Base-by-base conservation (phyloP, 805 yeast species). In the Nakazawaea molendinolei region DNA sequence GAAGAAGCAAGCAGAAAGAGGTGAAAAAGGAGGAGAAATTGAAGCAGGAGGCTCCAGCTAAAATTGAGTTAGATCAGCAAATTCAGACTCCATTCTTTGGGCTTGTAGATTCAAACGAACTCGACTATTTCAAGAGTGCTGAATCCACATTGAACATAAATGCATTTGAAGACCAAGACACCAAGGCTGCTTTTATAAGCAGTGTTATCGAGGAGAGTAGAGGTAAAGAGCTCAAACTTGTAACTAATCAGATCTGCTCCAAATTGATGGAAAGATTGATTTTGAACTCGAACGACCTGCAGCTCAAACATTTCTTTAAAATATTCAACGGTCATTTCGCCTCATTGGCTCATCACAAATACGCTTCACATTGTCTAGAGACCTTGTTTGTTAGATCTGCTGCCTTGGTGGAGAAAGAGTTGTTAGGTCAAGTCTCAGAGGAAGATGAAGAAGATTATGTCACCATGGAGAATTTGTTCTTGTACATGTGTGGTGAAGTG, bases 241-340 rank as follows among this genome's bases (percentile, higher is more conserved):
- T 84, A 4, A 90, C 96, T 3, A 89, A 90, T 52, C 97, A 89
- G 52, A 86, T 90, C 39, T 87, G 97, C 56, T 90, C 97, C 17
- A 90, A 90, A 55, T 67, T 92, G 40, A 69, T 92, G 66, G 98
- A 90, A 58, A 69, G 98, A 52, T 62, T 90, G 42, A 71, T 90
- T n/a, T 58, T 84, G 28, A 61, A 65, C 14, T 80, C 89, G 12
- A 66, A 70, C 19, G 79, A 76, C 42, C 63, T 58, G 9, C 94
- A 86, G 54, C 57, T 86, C 41, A 77, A 78, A 47, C 63, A 65
- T 22, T 52, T 89, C 1, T 83, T 80, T 56, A 69, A 67, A 41
- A 74, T 79, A 1, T 83, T 87, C 50, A 66, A 66, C 28, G 86
- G 83, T n/a, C 82, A 82, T 45, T 81, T 85, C 47, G 74, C 71